Conservation (phyloP, 805 yeast species). For the Blastobotrys mokoenaii region DNA sequence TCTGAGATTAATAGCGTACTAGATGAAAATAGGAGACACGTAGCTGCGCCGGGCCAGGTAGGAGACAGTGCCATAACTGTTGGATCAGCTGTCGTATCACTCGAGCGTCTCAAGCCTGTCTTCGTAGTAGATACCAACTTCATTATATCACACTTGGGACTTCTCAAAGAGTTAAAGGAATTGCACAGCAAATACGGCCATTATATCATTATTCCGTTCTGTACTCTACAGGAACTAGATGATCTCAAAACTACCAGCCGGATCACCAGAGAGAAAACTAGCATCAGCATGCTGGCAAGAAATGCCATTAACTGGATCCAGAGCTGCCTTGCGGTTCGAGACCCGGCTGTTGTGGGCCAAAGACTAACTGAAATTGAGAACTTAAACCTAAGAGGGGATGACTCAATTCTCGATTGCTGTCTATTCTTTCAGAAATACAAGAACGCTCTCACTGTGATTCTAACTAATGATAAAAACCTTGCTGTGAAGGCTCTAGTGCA, state of each 20-base stretch:
- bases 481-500: slow-evolving; percentile 70
- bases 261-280: slow-evolving; percentile 8
- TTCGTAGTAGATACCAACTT: slow-evolving; percentile 81
- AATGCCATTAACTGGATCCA: slow-evolving; percentile 76
- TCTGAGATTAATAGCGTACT: not conserved
- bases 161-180: slow-evolving; percentile 45
- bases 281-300: slow-evolving; percentile 54
- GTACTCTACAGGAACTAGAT: slow-evolving; percentile 73
- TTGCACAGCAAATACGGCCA: slow-evolving; percentile 37
- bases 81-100: slow-evolving; percentile 7
- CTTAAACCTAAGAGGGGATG: slow-evolving; percentile 48
- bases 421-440: slow-evolving; percentile 42
- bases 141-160: slow-evolving; percentile 54
- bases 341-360: slow-evolving; percentile 56
- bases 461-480: slow-evolving; percentile 79
- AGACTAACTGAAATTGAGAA: slow-evolving; percentile 46
- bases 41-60: not conserved
- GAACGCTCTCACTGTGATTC: slow-evolving; percentile 38
- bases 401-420: slow-evolving; percentile 81
- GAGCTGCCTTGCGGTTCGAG: slow-evolving; percentile 42
- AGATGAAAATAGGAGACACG: not conserved
- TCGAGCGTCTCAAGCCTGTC: slow-evolving; percentile 22
- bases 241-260: slow-evolving; percentile 51
- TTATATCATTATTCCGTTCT: slow-evolving; percentile 55
- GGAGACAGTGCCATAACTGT: not conserved